These are phyloP conservation scores for Chlorella sorokiniana DNA, from an alignment of 139 green algal species.

Conservation along the genomic window DNA sequence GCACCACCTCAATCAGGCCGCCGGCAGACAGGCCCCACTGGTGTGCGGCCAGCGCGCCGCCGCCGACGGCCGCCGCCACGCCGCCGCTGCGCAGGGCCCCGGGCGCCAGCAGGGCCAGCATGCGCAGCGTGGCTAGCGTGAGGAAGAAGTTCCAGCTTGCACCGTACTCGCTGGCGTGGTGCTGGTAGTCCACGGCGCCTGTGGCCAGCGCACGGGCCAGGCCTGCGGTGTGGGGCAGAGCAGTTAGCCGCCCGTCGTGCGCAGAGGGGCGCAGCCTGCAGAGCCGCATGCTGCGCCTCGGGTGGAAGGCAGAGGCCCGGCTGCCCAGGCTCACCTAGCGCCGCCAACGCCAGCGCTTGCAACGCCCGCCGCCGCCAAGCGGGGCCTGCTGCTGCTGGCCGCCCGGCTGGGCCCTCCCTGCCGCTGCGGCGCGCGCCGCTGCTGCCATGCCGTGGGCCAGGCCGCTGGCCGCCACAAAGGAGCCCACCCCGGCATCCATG, in stretches of 20 bases:
- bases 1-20: constrained; percentile 49
- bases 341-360: constrained; percentile 2
- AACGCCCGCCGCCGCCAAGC: not conserved
- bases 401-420: not conserved
- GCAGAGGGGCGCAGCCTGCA: not conserved
- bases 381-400: not conserved
- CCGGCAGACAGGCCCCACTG: constrained; percentile 46
- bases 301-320: too few species aligned
- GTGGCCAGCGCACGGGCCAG: constrained; percentile 53
- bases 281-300: too few species aligned
- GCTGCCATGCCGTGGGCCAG: constrained; percentile 36
- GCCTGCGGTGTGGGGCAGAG: constrained; percentile 18
- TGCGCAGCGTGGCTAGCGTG: constrained; percentile 78
- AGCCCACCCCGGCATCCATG: constrained; percentile 92
- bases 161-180: constrained; percentile 88
- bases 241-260: not conserved
- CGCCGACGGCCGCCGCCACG: constrained; percentile 7
- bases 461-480: constrained; percentile 73
- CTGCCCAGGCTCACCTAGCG: not conserved
- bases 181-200: constrained; percentile 69
- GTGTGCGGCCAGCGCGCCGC: constrained; percentile 35
- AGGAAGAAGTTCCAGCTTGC: constrained; percentile 98
- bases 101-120: constrained; percentile 36
- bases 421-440: not conserved
- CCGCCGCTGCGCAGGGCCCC: not conserved